Base-by-base conservation (phyloP, 164 flowering plant species). In the Stephania cephalantha region DNA sequence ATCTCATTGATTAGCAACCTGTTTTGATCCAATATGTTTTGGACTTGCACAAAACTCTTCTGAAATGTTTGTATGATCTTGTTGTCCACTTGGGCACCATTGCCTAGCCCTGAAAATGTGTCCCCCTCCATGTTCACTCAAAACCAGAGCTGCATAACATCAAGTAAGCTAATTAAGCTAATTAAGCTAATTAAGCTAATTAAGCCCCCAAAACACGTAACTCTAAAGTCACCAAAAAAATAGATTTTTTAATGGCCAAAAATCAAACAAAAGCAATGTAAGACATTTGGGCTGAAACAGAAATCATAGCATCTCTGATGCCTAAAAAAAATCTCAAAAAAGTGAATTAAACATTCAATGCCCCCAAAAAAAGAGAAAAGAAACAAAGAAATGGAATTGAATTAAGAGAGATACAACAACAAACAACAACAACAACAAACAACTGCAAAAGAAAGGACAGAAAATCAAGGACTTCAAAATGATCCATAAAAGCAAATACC, bases 1-100 rank as follows among this genome's bases (percentile, higher is more conserved):
- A 93, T 93, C 83, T 93, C 96, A 71, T 86, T 84, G 85, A 93
- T 93, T 52, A 93, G 80, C 82, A 91, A 70, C 81, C 94, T 86
- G 83, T 93, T 90, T 78, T 90, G 90, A 77, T 88, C 90, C 17
- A 90, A 79, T 72, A 90, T 84, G 81, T 85, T 81, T 52, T 91
- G 90, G 7, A 90, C 93, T 74, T 88, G 91, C 74, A 79, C 85
- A 82, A 89, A 90, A 74, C 82, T 89, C 83, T 87, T 90, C 78
- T 90, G 92, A 71, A 89, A 88, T 72, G 86, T 83, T 68, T 88
- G 90, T 69, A 91, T 72, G 22, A 89, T 82, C 79, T 87, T 93
- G 74, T 77, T 76, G 78, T 90, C 94, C 22, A 91, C 82, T 78
- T 84, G 94, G 55, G 80, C 66, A 42, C 88, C 88, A 72, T 85